Conservation (phyloP, 129 eudicot genomes). For the Apium graveolens region DNA sequence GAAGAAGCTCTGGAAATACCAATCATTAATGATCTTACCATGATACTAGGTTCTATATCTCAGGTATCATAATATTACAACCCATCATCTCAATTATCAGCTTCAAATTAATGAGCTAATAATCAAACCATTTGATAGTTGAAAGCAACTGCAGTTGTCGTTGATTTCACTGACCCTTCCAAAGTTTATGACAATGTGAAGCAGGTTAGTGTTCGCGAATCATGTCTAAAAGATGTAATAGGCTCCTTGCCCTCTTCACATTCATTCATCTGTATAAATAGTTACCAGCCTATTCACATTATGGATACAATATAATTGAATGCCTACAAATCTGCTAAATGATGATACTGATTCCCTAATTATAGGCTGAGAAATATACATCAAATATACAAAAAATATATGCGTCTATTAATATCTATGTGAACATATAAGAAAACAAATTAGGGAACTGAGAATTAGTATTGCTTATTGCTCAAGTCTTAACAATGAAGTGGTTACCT, state of each 20-base stretch:
- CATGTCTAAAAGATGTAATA: no score
- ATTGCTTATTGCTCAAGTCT: neutral
- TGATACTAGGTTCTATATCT: conserved; percentile 88
- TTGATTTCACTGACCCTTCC: conserved; percentile 84
- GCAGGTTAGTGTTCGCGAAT: conserved; percentile 44
- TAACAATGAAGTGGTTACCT: neutral
- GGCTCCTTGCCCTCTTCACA: no score
- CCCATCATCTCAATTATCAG: no score
- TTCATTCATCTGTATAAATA: no score
- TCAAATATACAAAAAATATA: no score
- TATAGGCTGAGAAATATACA: no score
- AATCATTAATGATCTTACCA: conserved; percentile 65
- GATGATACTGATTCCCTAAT: no score
- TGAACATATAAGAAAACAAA: neutral
- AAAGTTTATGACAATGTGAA: conserved; percentile 87
- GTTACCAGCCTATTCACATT: no score
- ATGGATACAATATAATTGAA: no score
- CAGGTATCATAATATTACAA: conserved; percentile 37
- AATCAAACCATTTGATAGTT: conserved; percentile 32
- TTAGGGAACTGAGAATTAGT: neutral
- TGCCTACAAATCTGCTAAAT: no score
- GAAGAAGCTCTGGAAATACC: conserved; percentile 92
- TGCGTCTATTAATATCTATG: no score
- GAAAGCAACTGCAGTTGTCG: conserved; percentile 67
- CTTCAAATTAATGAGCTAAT: neutral